These are phyloP conservation scores for Aspergillus costaricaensis DNA, from an alignment of 2,329 filamentous ascomycete genomes.

Conservation along the genomic window DNA sequence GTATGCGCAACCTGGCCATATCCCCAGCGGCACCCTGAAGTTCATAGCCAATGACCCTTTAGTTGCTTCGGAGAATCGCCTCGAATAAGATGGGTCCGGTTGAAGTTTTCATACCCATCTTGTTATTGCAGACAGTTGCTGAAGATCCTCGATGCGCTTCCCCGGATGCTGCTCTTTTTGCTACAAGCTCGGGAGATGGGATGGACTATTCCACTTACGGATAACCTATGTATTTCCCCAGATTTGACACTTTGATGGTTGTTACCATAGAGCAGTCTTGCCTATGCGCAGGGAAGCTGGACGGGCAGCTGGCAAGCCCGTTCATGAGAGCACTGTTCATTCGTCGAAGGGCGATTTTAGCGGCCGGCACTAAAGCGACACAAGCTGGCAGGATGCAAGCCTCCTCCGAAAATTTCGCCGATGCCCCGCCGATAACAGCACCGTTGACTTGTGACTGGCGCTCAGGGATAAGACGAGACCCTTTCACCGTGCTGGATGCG, in stretches of 20 bases:
- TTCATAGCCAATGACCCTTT: not conserved
- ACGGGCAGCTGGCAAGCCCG: not conserved
- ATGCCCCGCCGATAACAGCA: slow-evolving; percentile 24
- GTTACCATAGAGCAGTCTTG: not conserved
- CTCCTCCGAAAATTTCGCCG: slow-evolving; percentile 31
- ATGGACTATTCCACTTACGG: not conserved
- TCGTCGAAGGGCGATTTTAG: not conserved
- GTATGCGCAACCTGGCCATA: not conserved
- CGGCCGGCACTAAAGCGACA: not conserved
- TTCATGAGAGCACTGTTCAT: not conserved
- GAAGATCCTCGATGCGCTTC: slow-evolving; percentile 2
- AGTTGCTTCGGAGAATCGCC: not conserved
- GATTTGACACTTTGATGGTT: not conserved
- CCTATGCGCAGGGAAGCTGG: not conserved
- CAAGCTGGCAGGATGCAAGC: not conserved
- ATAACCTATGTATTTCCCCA: not conserved
- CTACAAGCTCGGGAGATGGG: not conserved
- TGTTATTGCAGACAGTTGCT: not conserved
- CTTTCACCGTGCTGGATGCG: slow-evolving; percentile 3
- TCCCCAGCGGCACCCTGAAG: not conserved
- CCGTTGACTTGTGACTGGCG: slow-evolving; percentile 8
- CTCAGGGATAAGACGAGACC: not conserved
- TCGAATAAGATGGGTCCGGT: not conserved
- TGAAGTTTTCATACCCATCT: not conserved
- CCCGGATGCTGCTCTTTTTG: not conserved